phyloP scores from a whole-genome alignment of 2,329 filamentous ascomycete genomes.

The Neofusicoccum laricinum region DNA sequence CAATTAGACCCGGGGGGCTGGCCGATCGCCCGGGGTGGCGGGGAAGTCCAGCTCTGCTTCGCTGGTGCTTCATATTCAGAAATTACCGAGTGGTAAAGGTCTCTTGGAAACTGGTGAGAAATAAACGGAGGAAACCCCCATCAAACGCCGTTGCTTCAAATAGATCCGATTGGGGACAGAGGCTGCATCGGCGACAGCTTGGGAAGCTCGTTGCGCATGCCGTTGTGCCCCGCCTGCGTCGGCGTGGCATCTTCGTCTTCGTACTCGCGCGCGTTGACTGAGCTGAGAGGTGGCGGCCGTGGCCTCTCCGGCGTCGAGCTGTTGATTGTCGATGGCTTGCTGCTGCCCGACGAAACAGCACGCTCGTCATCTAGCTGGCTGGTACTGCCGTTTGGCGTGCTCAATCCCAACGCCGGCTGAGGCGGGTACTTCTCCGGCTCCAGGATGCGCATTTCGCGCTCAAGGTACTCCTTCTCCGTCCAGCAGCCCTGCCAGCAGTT shows the following conservation, averaged over 20 bases:
- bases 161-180: slow-evolving; percentile 49
- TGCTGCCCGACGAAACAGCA: slow-evolving; percentile 59
- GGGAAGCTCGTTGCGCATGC: slow-evolving; percentile 40
- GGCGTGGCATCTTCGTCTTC: slow-evolving; percentile 26
- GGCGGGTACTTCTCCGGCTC: slow-evolving; percentile 17
- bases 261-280: slow-evolving; percentile 7
- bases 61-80: background rate
- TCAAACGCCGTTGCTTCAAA: background rate
- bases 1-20: background rate
- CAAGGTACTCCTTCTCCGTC: slow-evolving; percentile 77
- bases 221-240: slow-evolving; percentile 33
- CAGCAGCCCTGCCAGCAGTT: slow-evolving; percentile 96
- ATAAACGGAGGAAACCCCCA: background rate
- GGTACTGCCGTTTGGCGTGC: slow-evolving; percentile 11
- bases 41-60: background rate
- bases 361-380: slow-evolving; percentile 46
- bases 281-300: slow-evolving; percentile 16
- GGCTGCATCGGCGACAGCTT: slow-evolving; percentile 66
- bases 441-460: slow-evolving; percentile 51
- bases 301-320: slow-evolving; percentile 18
- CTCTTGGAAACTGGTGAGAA: background rate
- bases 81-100: slow-evolving; percentile 6
- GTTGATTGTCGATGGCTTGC: slow-evolving; percentile 47
- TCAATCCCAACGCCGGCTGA: background rate
- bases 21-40: background rate